These are phyloP conservation scores for Russula olivacea DNA, from an alignment of 768 basidiomycete genomes.

Conservation along the genomic window DNA sequence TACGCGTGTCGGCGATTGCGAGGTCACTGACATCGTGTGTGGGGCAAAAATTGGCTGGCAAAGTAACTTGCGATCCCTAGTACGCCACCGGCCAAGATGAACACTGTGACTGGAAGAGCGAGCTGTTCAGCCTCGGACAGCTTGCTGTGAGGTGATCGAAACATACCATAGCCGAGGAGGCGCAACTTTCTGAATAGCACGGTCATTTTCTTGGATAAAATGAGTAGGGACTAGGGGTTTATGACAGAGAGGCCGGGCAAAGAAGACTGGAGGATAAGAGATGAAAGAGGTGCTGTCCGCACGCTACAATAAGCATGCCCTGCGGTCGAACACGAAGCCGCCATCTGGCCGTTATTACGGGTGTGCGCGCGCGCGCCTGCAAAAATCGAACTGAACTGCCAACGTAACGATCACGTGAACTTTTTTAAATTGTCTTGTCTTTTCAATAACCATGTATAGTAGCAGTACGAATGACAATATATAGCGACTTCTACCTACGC, in stretches of 20 bases:
- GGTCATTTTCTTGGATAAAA: conserved; percentile 28
- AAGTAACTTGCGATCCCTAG: conserved; percentile 67
- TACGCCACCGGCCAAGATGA: conserved; percentile 44
- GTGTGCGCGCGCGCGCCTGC: not conserved
- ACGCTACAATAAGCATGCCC: conserved; percentile 16
- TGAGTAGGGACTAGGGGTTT: not conserved
- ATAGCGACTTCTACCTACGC: not conserved
- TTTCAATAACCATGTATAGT: not conserved
- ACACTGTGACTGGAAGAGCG: conserved; percentile 34
- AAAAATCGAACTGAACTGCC: not conserved
- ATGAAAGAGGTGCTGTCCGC: conserved; percentile 19
- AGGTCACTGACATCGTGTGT: conserved; percentile 48
- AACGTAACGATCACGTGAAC: conserved; percentile 15
- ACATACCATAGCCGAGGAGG: conserved; percentile 29
- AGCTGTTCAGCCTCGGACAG: not conserved
- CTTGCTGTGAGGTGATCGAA: not conserved
- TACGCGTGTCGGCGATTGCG: not conserved
- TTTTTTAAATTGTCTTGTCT: not conserved
- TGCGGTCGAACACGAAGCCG: conserved; percentile 7
- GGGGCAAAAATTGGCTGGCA: conserved; percentile 59
- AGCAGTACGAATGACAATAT: conserved; percentile 1
- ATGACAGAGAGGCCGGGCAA: not conserved
- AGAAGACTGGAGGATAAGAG: conserved; percentile 3
- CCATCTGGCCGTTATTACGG: not conserved
- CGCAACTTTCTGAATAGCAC: conserved; percentile 34